phyloP scores from a whole-genome alignment of 2,329 filamentous ascomycete species.

The Parascedosporium putredinis region DNA sequence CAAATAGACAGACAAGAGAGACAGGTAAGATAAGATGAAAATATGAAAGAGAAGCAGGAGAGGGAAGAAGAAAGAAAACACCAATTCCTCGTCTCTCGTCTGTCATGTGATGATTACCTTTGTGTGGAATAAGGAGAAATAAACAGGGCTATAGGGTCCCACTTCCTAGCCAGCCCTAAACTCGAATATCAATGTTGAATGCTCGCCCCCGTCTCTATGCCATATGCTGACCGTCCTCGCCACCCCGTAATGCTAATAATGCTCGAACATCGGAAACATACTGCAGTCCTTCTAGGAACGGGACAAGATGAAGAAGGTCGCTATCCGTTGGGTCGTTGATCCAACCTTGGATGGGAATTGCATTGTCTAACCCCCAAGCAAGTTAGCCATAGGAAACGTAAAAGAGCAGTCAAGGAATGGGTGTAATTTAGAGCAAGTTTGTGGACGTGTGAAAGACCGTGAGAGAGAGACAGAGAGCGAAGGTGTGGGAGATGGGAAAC shows the following conservation, averaged over 20 bases:
- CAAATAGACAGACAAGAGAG: too few species aligned
- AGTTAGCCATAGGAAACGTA: neutral
- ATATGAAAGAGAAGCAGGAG: too few species aligned
- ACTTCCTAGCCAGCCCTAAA: too few species aligned
- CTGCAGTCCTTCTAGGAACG: slow-evolving; percentile 85
- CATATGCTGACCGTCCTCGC: slow-evolving; percentile 61
- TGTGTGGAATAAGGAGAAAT: too few species aligned
- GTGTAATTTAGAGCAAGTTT: too few species aligned
- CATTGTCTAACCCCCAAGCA: slow-evolving; percentile 72
- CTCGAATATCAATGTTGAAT: neutral
- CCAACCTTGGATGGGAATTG: slow-evolving; percentile 98
- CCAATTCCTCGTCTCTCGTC: neutral
- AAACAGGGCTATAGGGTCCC: neutral
- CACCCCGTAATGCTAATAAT: slow-evolving; percentile 75
- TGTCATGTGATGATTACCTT: too few species aligned
- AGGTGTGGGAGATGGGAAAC: too few species aligned
- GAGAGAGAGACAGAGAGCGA: too few species aligned
- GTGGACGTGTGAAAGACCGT: too few species aligned
- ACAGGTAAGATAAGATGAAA: too few species aligned
- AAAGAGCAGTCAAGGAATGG: neutral
- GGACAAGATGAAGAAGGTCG: slow-evolving; percentile 84
- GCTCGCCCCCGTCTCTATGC: slow-evolving; percentile 18
- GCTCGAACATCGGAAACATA: slow-evolving; percentile 95
- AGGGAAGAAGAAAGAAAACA: too few species aligned
- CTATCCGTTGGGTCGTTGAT: slow-evolving; percentile 97